Percentiles rank a stretch among this genome's conserved stretches.
These are phyloP conservation scores for Jacaranda copaia DNA, from an alignment of 257 asterid species.

Conservation along the genomic window DNA sequence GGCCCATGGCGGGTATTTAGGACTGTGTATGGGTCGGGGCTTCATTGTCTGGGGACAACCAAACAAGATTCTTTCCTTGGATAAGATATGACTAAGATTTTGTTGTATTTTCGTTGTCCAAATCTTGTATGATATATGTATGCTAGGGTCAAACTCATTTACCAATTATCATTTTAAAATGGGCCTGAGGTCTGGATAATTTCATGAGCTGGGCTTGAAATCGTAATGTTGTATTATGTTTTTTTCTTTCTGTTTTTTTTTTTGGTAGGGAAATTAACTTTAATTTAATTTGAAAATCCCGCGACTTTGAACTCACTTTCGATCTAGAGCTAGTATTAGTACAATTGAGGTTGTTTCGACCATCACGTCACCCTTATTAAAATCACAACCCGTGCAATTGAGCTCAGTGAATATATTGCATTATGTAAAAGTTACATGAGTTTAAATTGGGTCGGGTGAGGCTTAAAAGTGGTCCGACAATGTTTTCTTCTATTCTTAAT, in stretches of 20 bases:
- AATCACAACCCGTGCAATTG: too few relatives aligned
- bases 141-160: background rate
- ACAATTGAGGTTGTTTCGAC: too few relatives aligned
- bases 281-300: too few relatives aligned
- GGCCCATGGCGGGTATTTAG: conserved; percentile 29
- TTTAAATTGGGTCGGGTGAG: background rate
- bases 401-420: background rate
- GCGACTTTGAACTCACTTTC: too few relatives aligned
- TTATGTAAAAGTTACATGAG: background rate
- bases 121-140: background rate
- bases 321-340: too few relatives aligned
- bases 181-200: background rate
- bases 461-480: background rate
- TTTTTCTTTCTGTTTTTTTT: too few relatives aligned
- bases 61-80: background rate
- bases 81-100: conserved; percentile 11
- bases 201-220: background rate
- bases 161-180: background rate
- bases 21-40: conserved; percentile 28
- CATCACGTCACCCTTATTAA: too few relatives aligned
- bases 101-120: background rate
- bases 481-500: background rate
- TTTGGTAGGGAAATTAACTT: too few relatives aligned
- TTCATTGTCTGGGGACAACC: conserved; percentile 17
- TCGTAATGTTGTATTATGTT: too few relatives aligned